These are phyloP conservation scores for Euphrasia arctica DNA, from an alignment of 305 asterid genomes.

Conservation along the genomic window DNA sequence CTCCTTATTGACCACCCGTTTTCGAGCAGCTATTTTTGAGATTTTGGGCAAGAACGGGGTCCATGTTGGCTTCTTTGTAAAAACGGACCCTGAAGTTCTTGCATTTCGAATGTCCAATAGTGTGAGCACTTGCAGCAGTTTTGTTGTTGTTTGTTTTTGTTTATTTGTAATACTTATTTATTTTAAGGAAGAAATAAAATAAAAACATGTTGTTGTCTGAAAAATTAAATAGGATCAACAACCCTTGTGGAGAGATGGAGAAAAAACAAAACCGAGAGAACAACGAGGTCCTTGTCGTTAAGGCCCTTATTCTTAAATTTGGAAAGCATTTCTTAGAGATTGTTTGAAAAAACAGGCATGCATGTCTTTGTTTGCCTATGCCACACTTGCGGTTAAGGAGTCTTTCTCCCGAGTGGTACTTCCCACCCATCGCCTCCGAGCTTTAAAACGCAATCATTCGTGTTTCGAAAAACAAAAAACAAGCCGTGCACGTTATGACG, in stretches of 20 bases:
- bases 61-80: conserved; percentile 42
- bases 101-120: conserved; percentile 49
- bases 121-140: conserved; percentile 36
- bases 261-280: background rate
- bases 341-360: background rate
- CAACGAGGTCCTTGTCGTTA: background rate
- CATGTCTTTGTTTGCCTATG: background rate
- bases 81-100: conserved; percentile 29
- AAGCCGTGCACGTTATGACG: no score
- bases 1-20: conserved; percentile 29
- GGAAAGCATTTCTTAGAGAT: background rate
- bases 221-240: no score
- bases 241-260: no score
- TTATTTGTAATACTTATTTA: no score
- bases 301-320: background rate
- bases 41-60: background rate
- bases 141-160: no score
- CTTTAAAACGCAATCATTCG: background rate
- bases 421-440: background rate
- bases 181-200: no score
- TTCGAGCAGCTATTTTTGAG: conserved; percentile 26
- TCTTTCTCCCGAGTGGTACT: background rate
- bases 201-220: no score
- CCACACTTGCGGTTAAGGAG: background rate
- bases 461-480: background rate